Evolutionary conservation across 2,329 filamentous ascomycete species (phyloP), one percentile per base, ranked within the genome.

Genomic region (Cyanodermella asteris): DNA sequence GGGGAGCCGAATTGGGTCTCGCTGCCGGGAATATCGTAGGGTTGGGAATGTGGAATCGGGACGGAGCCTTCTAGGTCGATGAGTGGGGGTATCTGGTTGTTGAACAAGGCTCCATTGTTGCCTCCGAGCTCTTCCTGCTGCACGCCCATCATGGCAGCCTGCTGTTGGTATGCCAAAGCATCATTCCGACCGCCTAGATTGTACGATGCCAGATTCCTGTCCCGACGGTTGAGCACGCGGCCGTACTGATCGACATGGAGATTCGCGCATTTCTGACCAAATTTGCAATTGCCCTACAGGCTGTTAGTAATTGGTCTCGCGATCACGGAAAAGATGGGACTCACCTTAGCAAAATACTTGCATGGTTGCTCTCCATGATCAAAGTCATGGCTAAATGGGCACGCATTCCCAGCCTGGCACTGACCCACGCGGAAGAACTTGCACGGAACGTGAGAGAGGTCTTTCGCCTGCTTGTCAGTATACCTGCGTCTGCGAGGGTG

Each of bases 331-430:
- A 9, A 11, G n/a, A 24, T 12, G 25, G 12, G 22, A 47, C 56
- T 40, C 56, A 91, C 81, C 72, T 94, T 97, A 44, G 82, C 76
- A 49, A 94, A 97, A 55, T 94, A 97, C 54, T 94, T 97, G 71
- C 87, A 97, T 8, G 68, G 67, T 36, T 90, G 70, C 33, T 76
- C 82, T 47, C 93, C 80, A 25, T 75, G 66, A 20, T 81, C 68
- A 16, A 71, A 64, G 45, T 87, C 77, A 54, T 97, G 87, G 40
- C 81, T 78, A 53, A 94, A 97, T 20, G 87, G 87, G 55, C 87
- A 97, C 36, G 82, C 80, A 47, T 76, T 77, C 39, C 87, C 87
- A 29, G 87, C 87, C 61, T 94, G 84, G 50, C 87, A 97, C 41
- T 80, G 72, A 47, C 84, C 82, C 56, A 91, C 80, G 27, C 81